Evolutionary conservation across 345 rosid genomes (phyloP).

Genomic region (Murraya paniculata): DNA sequence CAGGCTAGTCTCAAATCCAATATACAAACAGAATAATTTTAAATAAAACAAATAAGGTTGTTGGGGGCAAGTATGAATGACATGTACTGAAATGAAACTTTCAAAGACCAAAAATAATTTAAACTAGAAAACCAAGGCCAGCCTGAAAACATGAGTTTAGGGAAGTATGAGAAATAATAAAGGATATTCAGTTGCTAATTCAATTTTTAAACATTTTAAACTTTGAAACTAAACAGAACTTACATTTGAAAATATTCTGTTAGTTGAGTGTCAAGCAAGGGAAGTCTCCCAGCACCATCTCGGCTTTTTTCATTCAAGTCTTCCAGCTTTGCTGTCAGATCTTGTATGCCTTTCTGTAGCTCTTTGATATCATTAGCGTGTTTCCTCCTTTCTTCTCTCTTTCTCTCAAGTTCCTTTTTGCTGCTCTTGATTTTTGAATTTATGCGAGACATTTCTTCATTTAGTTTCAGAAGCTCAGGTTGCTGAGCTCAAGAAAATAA

Average conservation of each 20-base stretch:
- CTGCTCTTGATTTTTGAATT: slow-evolving; percentile 78
- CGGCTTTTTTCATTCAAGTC: slow-evolving; percentile 72
- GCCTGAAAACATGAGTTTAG: neutral
- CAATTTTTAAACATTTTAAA: neutral
- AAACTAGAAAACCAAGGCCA: neutral
- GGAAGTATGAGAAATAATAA: neutral
- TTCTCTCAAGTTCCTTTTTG: slow-evolving; percentile 75
- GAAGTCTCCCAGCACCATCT: slow-evolving; percentile 75
- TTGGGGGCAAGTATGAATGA: neutral
- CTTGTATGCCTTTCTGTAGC: slow-evolving; percentile 64
- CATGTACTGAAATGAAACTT: neutral
- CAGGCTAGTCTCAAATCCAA: neutral
- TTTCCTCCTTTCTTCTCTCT: slow-evolving; percentile 67
- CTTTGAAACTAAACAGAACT: slow-evolving; percentile 30
- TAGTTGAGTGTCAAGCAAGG: slow-evolving; percentile 74
- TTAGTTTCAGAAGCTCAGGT: slow-evolving; percentile 87
- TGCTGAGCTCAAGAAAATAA: slow-evolving; percentile 45
- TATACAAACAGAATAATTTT: neutral
- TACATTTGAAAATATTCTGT: slow-evolving; percentile 84
- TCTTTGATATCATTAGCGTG: slow-evolving; percentile 62
- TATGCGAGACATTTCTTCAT: slow-evolving; percentile 81
- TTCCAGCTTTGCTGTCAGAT: slow-evolving; percentile 68
- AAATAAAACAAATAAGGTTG: neutral
- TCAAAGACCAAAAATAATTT: neutral
- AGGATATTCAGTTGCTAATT: neutral